Evolutionary conservation across 73 alveolate species (phyloP).

Genomic region (Paramecium tetraurelia): DNA sequence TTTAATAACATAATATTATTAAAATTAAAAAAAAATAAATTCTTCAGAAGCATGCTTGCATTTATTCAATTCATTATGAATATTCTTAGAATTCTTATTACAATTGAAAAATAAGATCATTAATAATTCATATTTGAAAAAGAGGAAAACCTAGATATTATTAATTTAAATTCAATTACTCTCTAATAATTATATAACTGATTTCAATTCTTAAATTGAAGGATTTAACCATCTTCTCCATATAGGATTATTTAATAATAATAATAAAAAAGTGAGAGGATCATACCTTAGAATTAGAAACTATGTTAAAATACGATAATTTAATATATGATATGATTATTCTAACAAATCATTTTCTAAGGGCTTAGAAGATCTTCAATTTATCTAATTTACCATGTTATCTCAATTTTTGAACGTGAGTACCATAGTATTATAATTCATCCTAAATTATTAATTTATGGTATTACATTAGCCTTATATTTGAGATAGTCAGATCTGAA

Average conservation of each 20-base stretch:
- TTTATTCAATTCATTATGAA: too few species aligned
- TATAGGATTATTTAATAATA: too few species aligned
- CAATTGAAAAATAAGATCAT: too few species aligned
- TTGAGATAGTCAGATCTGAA: conserved; percentile 84
- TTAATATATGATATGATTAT: neutral
- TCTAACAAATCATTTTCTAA: neutral
- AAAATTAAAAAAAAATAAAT: neutral
- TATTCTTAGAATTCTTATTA: neutral
- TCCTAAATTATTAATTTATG: neutral
- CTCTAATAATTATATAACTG: neutral
- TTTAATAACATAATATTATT: neutral
- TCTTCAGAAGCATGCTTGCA: neutral
- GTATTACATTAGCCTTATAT: conserved; percentile 36
- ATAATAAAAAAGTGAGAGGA: neutral
- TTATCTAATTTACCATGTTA: conserved; percentile 6
- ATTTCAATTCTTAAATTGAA: neutral
- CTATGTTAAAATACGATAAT: neutral
- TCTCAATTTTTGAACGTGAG: conserved; percentile 1
- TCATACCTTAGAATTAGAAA: neutral
- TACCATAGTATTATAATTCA: conserved; percentile 37
- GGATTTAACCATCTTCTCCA: neutral
- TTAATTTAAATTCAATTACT: too few species aligned
- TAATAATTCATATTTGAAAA: too few species aligned
- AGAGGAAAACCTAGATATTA: too few species aligned
- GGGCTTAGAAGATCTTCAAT: conserved; percentile 7